Conservation (phyloP, 2,329 filamentous ascomycete species). For the Bipolaris zeicola region DNA sequence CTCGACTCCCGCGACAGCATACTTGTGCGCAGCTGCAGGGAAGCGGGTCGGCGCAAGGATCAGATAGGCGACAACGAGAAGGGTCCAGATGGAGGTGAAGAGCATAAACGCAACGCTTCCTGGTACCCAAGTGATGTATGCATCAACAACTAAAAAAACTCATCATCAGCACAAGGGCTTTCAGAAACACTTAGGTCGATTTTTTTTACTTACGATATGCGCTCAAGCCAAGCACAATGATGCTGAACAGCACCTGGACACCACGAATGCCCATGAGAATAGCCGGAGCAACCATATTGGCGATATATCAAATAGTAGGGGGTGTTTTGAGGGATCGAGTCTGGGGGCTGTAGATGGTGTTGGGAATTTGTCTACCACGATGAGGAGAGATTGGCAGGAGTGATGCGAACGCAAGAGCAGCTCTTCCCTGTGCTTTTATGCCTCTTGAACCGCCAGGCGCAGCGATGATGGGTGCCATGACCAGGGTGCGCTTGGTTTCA, state of each 20-base stretch:
- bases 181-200: background rate
- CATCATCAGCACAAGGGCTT: constrained; percentile 3
- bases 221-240: constrained; percentile 79
- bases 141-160: constrained; percentile 52
- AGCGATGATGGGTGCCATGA: constrained; percentile 30
- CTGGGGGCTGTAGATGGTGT: background rate
- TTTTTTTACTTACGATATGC: constrained; percentile 67
- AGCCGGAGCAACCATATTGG: constrained; percentile 32
- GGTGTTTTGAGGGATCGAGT: too few relatives aligned
- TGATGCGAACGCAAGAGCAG: constrained; percentile 1
- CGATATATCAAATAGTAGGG: constrained; percentile 1
- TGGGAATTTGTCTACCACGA: background rate
- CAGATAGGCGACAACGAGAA: constrained; percentile 72
- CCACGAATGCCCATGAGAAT: constrained; percentile 68
- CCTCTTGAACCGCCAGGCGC: constrained; percentile 6
- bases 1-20: constrained; percentile 71
- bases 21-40: constrained; percentile 65
- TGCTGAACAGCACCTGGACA: constrained; percentile 69
- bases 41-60: constrained; percentile 70
- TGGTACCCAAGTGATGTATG: constrained; percentile 56
- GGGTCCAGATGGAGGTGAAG: constrained; percentile 78
- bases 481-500: constrained; percentile 11
- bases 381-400: background rate
- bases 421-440: constrained; percentile 24
- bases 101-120: constrained; percentile 75